Evolutionary conservation across 2,329 filamentous ascomycete genomes (phyloP).

Genomic region (Ophiobolus disseminans): DNA sequence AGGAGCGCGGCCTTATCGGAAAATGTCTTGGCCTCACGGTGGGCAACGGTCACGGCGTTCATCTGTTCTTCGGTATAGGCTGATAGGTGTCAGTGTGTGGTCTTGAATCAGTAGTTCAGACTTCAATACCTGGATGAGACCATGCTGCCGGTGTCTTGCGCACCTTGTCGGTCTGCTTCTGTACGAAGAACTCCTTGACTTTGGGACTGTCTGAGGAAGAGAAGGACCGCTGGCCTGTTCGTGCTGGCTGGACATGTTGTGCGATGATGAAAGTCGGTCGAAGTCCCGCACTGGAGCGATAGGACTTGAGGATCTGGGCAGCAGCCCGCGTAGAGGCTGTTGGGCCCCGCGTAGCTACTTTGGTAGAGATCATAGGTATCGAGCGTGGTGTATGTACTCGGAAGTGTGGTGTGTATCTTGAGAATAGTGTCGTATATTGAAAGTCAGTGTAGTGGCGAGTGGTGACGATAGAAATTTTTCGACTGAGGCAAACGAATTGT

Average conservation of each 20-base stretch:
- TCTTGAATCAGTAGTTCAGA: background rate
- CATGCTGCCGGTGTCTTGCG: conserved; percentile 56
- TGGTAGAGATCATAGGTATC: conserved; percentile 39
- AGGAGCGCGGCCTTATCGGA: conserved; percentile 82
- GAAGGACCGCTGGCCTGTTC: conserved; percentile 47
- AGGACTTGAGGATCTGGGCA: conserved; percentile 47
- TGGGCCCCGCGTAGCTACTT: conserved; percentile 29
- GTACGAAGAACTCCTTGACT: conserved; percentile 57
- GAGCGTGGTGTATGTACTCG: conserved; percentile 11
- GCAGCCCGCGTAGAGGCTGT: conserved; percentile 47
- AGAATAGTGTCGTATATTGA: conserved; percentile 1
- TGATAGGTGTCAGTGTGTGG: conserved; percentile 30
- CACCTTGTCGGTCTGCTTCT: conserved; percentile 54
- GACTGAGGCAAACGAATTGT: conserved; percentile 23
- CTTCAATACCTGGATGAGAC: conserved; percentile 53
- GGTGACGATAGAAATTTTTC: conserved; percentile 21
- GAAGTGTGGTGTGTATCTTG: conserved; percentile 6
- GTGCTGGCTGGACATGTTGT: conserved; percentile 30
- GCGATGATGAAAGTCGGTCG: conserved; percentile 44
- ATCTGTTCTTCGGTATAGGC: conserved; percentile 82
- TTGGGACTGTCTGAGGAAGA: conserved; percentile 47
- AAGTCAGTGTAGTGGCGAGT: conserved; percentile 7
- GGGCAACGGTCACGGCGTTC: conserved; percentile 73
- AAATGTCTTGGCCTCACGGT: conserved; percentile 73
- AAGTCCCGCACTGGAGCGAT: conserved; percentile 38